Evolutionary conservation across 306 rosid genomes (phyloP), one percentile per base, ranked within the genome.

Genomic region (Carpinus fangiana): DNA sequence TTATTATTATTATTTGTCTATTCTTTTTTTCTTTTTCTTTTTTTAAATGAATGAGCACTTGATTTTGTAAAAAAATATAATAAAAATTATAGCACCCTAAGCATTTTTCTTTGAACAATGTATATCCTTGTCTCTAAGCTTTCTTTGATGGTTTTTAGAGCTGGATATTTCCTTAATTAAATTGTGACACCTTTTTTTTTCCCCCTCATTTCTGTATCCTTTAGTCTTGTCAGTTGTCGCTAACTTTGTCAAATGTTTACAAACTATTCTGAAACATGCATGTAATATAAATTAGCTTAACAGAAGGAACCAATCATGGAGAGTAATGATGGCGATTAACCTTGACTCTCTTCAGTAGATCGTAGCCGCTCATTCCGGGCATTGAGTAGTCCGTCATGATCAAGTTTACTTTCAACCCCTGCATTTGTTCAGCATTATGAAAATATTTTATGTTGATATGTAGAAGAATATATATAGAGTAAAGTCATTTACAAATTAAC

Each of bases 331-430:
- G 65, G 75, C 75, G 8, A 17, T 52, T 82, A 73, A 95, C 99
- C 99, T 95, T 93, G 86, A 95, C 84, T 80, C 97, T 82, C 85
- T 87, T 93, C 60, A 95, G 97, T 51, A 95, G 90, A 91, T 95
- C 99, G 85, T 93, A 95, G 84, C 99, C 99, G 86, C 87, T 95
- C 96, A 95, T 95, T 75, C 99, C 99, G 55, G 99, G 98, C 99
- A 95, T 95, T 89, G 97, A 95, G 83, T 84, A 95, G 81, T 95
- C 99, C n/a, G 99, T 95, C 98, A 95, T 95, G 93, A 95, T 95
- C 87, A 95, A 78, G 84, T 95, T 91, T 89, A 93, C 97, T 87
- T 95, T 95, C 59, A 84, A 82, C 82, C 83, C 96, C 97, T 95
- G 93, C 84, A 82, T 52, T 62, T 54, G 64, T 75, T 76, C 51